A percentile compares a stretch with the other conserved stretches of the same genome.
These are phyloP conservation scores for Chenopodium suecicum DNA, from an alignment of 148 eudicot species.

Conservation along the genomic window DNA sequence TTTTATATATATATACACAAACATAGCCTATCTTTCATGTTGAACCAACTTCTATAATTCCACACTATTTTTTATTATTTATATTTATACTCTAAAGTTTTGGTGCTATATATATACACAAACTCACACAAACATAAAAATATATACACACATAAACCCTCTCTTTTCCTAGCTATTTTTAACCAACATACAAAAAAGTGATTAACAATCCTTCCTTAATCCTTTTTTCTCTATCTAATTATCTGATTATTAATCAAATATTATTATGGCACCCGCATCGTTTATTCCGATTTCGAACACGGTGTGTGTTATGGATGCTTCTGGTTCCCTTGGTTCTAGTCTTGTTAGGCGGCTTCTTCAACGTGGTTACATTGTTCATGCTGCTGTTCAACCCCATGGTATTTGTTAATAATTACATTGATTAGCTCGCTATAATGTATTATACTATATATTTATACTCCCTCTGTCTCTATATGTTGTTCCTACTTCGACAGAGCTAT, in stretches of 20 bases:
- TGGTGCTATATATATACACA: neutral
- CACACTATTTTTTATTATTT: neutral
- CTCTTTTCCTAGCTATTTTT: slow-evolving; percentile 10
- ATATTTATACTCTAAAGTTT: neutral
- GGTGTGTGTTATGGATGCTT: slow-evolving; percentile 92
- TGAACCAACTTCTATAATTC: slow-evolving; percentile 10
- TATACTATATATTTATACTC: no score
- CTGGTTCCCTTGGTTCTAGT: slow-evolving; percentile 52
- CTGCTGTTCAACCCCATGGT: slow-evolving; percentile 51
- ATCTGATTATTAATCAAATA: neutral
- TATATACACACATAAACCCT: neutral
- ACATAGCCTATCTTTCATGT: slow-evolving; percentile 4
- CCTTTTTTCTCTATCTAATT: neutral
- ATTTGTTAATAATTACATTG: neutral
- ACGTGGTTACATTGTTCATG: slow-evolving; percentile 71
- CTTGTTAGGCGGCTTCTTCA: slow-evolving; percentile 67
- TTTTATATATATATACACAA: neutral
- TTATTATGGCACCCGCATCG: slow-evolving; percentile 51
- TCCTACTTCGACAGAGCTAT: no score
- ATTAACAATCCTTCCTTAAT: neutral
- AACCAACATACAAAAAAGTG: slow-evolving; percentile 3
- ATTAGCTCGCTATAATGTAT: no score
- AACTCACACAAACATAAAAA: neutral
- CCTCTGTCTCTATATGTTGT: no score
- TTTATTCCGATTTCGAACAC: slow-evolving; percentile 32